Base-by-base conservation (phyloP, 1,284 basidiomycete genomes). In the Rhodotorula sp. region DNA sequence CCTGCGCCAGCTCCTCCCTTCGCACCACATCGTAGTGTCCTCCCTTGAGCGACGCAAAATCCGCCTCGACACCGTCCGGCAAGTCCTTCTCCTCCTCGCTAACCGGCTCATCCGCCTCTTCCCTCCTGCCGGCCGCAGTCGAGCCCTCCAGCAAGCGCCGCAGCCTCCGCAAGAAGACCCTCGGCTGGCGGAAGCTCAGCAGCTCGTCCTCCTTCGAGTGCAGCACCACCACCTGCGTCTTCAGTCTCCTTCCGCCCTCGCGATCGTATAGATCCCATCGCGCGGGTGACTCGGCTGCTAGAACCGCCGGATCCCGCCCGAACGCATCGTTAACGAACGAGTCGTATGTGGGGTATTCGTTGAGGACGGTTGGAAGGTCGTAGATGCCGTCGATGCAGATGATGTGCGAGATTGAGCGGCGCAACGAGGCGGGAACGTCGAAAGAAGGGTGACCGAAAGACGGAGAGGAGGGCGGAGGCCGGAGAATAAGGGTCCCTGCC, bases 321-420 rank as follows among this genome's bases (percentile, higher is more conserved):
- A 75, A 73, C 44, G 74, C 74, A 3, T 60, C 59, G 24, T 49
- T 30, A 15, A 73, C 70, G 62, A 73, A 75, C 19, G 36, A 63
- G 30, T n/a, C 30, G 55, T 75, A 75, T 0, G 57, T 29, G 4
- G 74, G 74, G 58, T 75, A 75, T 48, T 75, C 74, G n/a, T 54
- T 57, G 39, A 75, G 52, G 53, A 75, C 47, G 20, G 59, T 47
- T 4, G 67, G 66, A 27, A 75, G 55, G 62, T 75, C 74, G 56
- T 71, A 75, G 51, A 75, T 73, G 30, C 72, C 74, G 54, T 71
- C 74, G 49, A 73, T 53, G 52, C 60, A 57, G 44, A 73, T 47
- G 32, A 68, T 57, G 30, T 57, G 54, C 17, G 11, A 4, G 39
- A 75, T 57, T 9, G 66, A 49, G 17, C n/a, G 39, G 9, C 73